Base-by-base conservation (phyloP, 768 basidiomycete genomes). In the Termitomyces sp. region DNA sequence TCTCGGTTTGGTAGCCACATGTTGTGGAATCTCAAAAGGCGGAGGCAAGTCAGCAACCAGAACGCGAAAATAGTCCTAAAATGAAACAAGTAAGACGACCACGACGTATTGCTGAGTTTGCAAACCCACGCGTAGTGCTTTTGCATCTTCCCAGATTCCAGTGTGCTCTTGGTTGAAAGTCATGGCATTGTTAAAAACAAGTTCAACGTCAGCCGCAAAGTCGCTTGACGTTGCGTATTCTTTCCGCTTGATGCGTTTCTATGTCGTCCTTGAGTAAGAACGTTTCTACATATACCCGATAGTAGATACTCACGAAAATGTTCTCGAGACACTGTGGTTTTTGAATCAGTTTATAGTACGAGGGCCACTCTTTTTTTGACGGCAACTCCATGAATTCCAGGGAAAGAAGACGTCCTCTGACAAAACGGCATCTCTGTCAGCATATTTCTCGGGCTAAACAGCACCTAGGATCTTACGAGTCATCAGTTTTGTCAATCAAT, bases 131-230 rank as follows among this genome's bases (percentile, higher is more conserved):
- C 84, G 77, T 26, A 94, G 79, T 3, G 75, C 70, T 20, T 78
- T 67, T 20, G 92, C 90, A 64, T 92, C 90, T 63, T 90, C 84
- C 86, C 89, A 93, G 30, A 94, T 90, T 56, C 72, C 80, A 28
- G 88, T 91, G 66, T 88, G 85, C 30, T 96, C 94, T 66, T 83
- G 85, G 64, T 98, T 98, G 73, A 94, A 98, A 57, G 80, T 72
- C 69, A 92, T 77, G 10, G 94, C 95, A 68, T 98, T 98, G 7
- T 84, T 81, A 72, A 94, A 96, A 26, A 98, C 88, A 43, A 94
- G 80, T 64, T 94, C 92, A 14, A 95, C 88, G 58, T 98, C 95
- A 9, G 82, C 83, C 45, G 88, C 87, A 66, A 95, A 96, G 26
- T 88, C 86, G 4, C 80, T 75, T 6, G 82, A 73, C 2, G 77